phyloP scores from a whole-genome alignment of 768 basidiomycete species.

The Dioszegia hungarica region DNA sequence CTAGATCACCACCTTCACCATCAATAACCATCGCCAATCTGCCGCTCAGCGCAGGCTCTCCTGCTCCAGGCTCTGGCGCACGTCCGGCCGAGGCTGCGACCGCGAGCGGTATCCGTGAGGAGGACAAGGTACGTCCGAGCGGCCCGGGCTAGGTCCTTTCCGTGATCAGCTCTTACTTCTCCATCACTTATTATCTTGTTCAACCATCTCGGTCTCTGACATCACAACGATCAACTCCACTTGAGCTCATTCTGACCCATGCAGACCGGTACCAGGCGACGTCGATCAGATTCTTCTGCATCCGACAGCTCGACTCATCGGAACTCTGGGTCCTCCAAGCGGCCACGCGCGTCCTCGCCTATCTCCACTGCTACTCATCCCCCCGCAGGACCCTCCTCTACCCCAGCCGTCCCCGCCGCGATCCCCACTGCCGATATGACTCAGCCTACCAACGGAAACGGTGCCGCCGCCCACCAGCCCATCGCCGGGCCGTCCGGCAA shows the following conservation, averaged over 20 bases:
- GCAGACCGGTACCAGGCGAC: constrained; percentile 30
- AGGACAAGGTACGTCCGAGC: too few species aligned
- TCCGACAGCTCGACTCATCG: constrained; percentile 3
- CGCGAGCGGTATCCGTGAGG: too few species aligned
- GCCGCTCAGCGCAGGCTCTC: too few species aligned
- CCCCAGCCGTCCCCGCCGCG: background rate
- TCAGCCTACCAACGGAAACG: background rate
- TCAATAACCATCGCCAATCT: too few species aligned
- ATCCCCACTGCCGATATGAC: background rate
- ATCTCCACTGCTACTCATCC: background rate
- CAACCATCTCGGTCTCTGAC: too few species aligned
- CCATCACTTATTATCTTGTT: too few species aligned
- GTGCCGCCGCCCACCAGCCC: background rate
- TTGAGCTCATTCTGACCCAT: constrained; percentile 10
- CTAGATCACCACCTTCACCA: too few species aligned
- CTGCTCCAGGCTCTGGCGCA: too few species aligned
- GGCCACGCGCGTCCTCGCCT: background rate
- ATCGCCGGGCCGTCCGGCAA: background rate
- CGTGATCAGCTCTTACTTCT: too few species aligned
- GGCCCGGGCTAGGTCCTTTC: too few species aligned
- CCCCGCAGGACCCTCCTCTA: background rate
- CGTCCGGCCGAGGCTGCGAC: too few species aligned
- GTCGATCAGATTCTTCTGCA: constrained; percentile 18
- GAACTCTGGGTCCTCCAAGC: background rate
- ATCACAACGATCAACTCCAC: too few species aligned